Percentiles rank a stretch among this genome's conserved stretches.
Conservation (phyloP, 352 stramenopile genomes). For the Phytophthora tentaculata region DNA sequence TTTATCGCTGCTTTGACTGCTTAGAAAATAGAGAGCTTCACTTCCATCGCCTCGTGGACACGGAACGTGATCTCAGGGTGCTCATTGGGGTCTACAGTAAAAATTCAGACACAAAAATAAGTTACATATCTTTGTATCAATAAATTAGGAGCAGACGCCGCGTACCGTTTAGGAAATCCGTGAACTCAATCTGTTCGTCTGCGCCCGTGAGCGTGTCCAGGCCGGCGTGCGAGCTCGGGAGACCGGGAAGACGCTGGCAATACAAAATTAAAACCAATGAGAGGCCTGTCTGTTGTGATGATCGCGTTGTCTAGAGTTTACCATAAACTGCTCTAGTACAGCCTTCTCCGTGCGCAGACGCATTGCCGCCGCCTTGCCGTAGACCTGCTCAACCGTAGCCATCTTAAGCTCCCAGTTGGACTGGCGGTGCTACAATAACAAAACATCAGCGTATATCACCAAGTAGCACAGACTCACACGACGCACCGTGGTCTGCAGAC, state of each 20-base stretch:
- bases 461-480: background rate
- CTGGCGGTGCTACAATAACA: slow-evolving; percentile 57
- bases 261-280: slow-evolving; percentile 4
- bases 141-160: background rate
- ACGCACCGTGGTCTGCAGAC: slow-evolving; percentile 77
- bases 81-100: slow-evolving; percentile 69
- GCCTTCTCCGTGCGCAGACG: slow-evolving; percentile 88
- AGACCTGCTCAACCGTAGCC: slow-evolving; percentile 88
- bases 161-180: slow-evolving; percentile 84
- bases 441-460: background rate
- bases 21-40: slow-evolving; percentile 92
- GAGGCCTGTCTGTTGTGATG: background rate
- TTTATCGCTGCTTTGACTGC: slow-evolving; percentile 1
- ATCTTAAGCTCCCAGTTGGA: slow-evolving; percentile 90
- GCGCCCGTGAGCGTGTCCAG: slow-evolving; percentile 82
- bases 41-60: slow-evolving; percentile 89
- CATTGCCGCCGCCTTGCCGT: slow-evolving; percentile 90
- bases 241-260: slow-evolving; percentile 75
- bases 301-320: slow-evolving; percentile 15
- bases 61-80: slow-evolving; percentile 82
- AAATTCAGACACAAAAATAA: slow-evolving; percentile 26
- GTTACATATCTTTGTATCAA: background rate
- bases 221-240: slow-evolving; percentile 77
- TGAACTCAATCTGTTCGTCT: slow-evolving; percentile 84
- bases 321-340: slow-evolving; percentile 85